Conservation (phyloP, 441 rosid species). For the Erodium chrysanthum region DNA sequence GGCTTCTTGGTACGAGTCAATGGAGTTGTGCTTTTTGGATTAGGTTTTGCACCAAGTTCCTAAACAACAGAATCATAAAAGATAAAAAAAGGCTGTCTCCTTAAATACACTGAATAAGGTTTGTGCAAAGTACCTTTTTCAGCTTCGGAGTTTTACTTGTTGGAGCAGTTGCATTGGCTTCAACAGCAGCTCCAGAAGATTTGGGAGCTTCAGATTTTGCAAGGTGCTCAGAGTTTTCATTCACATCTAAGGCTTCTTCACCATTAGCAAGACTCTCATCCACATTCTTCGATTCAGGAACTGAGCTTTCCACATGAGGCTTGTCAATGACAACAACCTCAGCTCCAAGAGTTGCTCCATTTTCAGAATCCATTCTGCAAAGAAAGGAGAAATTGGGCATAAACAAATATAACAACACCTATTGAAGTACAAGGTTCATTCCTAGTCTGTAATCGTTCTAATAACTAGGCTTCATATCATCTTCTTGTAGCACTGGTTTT, state of each 20-base stretch:
- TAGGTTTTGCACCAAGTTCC: slow-evolving; percentile 32
- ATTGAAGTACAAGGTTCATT: too few relatives aligned
- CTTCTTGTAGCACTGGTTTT: not conserved
- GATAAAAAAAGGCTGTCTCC: not conserved
- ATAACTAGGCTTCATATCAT: not conserved
- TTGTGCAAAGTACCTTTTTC: not conserved
- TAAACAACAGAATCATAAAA: not conserved
- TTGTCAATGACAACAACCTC: not conserved
- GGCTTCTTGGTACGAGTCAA: slow-evolving; percentile 35
- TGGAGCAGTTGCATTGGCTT: not conserved
- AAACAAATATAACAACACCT: not conserved
- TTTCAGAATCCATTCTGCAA: slow-evolving; percentile 6
- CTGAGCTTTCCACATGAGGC: not conserved
- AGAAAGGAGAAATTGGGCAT: not conserved
- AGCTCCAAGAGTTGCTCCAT: not conserved
- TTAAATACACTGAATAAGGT: not conserved
- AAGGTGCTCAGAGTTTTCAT: not conserved
- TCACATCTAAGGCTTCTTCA: not conserved
- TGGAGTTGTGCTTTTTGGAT: slow-evolving; percentile 30
- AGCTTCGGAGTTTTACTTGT: not conserved
- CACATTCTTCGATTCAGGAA: not conserved
- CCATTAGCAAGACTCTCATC: not conserved
- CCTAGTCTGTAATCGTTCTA: too few relatives aligned
- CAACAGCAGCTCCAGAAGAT: not conserved
- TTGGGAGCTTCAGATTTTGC: not conserved